Base-by-base conservation (phyloP, 768 basidiomycete genomes). In the Hebeloma cylindrosporum region DNA sequence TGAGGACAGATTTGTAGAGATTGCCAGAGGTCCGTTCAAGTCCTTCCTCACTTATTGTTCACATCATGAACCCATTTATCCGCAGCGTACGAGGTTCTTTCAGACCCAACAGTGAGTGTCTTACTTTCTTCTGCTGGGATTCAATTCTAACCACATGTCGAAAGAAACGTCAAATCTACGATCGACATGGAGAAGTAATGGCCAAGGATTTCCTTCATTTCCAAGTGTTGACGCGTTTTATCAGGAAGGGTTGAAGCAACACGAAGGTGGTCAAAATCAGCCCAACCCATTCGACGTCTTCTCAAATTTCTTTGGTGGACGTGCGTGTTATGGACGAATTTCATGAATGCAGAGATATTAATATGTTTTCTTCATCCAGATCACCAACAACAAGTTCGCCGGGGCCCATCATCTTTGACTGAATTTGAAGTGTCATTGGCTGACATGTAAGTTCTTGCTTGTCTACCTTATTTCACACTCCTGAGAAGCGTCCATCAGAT, bases 201-300 rank as follows among this genome's bases (percentile, higher is more conserved):
- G 2, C 14, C 20, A 33, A 18, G 20, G 26, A 25, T n/a, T 5
- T 26, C n/a, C 32, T 11, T 33, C 22, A 28, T 18, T 18, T 20
- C n/a, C n/a, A n/a, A n/a, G 3, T 14, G 13, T 22, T 36, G 38
- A 53, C 49, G 41, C 10, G 35, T 18, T 39, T 22, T 43, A 17
- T 42, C 14, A 93, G 79, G 94, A 96, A 63, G 95, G 95, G 7
- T 63, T 99, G 42, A 91, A 90, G 64, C 88, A 88, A 23, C 90
- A 90, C 40, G 92, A 94, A 69, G 84, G 84, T 35, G 92, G 90
- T n/a, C 85, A 88, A 50, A 74, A 79, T 36, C 74, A 85, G 42
- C 77, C 79, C 16, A 93, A 97, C 60, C 94, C 95, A 14, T 93
- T 97, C 60, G 96, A 98, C 64, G 78, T 96, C 54, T 99, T 99